Evolutionary conservation across 2,329 filamentous ascomycete genomes (phyloP).

Genomic region (Rhinocladiella mackenziei): DNA sequence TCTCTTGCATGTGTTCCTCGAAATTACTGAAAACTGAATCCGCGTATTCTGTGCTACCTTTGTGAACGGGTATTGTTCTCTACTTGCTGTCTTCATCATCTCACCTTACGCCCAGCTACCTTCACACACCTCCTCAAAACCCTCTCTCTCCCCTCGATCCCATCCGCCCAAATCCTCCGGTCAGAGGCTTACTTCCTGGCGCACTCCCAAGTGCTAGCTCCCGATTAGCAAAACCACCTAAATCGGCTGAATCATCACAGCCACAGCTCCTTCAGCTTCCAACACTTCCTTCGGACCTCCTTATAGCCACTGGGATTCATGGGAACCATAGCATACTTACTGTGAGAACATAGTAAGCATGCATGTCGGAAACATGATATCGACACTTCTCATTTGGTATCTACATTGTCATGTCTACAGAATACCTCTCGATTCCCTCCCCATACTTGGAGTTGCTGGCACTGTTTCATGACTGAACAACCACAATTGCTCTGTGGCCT

Average conservation of each 20-base stretch:
- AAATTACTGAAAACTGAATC: too few species aligned
- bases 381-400: too few species aligned
- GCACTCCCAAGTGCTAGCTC: slow-evolving; percentile 10
- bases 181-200: slow-evolving; percentile 10
- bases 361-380: too few species aligned
- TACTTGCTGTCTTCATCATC: too few species aligned
- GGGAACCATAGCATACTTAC: not conserved
- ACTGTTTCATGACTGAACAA: not conserved
- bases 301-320: not conserved
- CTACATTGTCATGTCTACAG: not conserved
- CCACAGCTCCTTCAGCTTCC: slow-evolving; percentile 16
- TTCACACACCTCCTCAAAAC: too few species aligned
- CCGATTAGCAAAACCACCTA: slow-evolving; percentile 15
- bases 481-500: too few species aligned
- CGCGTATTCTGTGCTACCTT: too few species aligned
- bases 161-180: not conserved
- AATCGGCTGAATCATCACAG: slow-evolving; percentile 18
- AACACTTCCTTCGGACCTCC: too few species aligned
- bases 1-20: too few species aligned
- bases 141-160: not conserved
- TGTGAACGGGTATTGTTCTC: too few species aligned
- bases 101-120: too few species aligned
- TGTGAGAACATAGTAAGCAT: slow-evolving; percentile 14
- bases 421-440: not conserved
- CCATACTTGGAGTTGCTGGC: too few species aligned